Evolutionary conservation across 2,329 filamentous ascomycete genomes (phyloP), one percentile per base, ranked within the genome.

Genomic region (Hortaea sp.): DNA sequence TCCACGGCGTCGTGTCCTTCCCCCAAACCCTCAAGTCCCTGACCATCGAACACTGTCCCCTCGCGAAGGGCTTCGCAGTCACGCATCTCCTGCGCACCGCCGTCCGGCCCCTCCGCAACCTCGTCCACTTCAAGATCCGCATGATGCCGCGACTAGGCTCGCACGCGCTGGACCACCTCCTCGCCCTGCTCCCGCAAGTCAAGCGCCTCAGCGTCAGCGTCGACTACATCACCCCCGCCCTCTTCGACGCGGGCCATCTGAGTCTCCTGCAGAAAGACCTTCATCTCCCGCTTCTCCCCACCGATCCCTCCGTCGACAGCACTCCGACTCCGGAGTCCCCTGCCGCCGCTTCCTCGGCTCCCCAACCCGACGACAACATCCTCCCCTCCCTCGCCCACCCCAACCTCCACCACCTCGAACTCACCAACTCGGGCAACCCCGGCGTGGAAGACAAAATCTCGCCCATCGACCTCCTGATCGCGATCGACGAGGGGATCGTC

Each of bases 161-260:
- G 29, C 62, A 63, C 31, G 55, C 64, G 0, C 58, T 73, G 5
- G 69, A 73, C 49, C 49, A 54, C 11, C 57, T 73, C 0, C 57
- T 74, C 1, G 53, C 60, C 30, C 59, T 68, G 49, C 63, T 69
- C 4, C 69, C 70, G 0, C 53, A 62, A 5, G 55, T 74, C 2
- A 56, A 56, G 2, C 49, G 52, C 20, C 64, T 75, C 1, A 68
- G 64, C 50, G 59, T 74, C 39, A 66, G 68, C 20, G 60, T 71
- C 7, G 71, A 73, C 49, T 74, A 72, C 57, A 68, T 74, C 43
- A 68, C 62, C n/a, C 59, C 59, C 3, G 53, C 59, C 6, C 50
- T 67, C 38, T 70, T 73, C 52, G 67, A 64, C 37, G 51, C 56
- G 35, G 44, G 45, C 11, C 51, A 53, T 29, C 49, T 51, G 44